phyloP scores from a whole-genome alignment of 2,329 filamentous ascomycete species.

The Hymenoscyphus infarciens region DNA sequence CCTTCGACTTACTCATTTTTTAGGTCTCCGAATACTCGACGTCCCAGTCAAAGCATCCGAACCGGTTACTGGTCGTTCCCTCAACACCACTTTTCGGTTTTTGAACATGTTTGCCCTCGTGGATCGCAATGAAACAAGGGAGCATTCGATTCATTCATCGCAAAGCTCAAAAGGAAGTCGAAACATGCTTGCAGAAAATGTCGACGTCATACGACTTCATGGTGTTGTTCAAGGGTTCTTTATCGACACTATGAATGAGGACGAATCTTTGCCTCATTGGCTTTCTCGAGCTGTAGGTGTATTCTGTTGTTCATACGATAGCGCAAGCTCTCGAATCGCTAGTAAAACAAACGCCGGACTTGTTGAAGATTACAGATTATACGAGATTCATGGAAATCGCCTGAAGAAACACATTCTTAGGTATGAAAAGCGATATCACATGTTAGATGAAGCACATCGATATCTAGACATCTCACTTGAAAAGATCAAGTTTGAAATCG shows the following conservation, averaged over 20 bases:
- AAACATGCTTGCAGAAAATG: conserved; percentile 42
- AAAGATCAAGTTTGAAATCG: conserved; percentile 42
- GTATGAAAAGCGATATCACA: conserved; percentile 36
- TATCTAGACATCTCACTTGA: conserved; percentile 39
- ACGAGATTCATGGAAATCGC: conserved; percentile 48
- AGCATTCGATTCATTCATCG: conserved; percentile 34
- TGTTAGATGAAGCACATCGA: conserved; percentile 32
- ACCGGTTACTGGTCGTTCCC: conserved; percentile 25
- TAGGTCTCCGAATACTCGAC: conserved; percentile 45
- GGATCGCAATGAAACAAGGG: conserved; percentile 43
- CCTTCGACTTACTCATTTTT: conserved; percentile 2
- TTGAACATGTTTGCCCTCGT: conserved; percentile 51
- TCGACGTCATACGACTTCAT: conserved; percentile 50
- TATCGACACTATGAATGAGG: conserved; percentile 42
- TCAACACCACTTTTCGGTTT: conserved; percentile 47
- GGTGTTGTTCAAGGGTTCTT: conserved; percentile 53
- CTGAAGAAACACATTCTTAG: conserved; percentile 43
- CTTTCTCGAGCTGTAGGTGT: conserved; percentile 46
- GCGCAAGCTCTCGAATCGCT: conserved; percentile 44
- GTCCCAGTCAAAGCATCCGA: conserved; percentile 47
- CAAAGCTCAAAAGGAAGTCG: conserved; percentile 38
- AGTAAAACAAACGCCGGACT: conserved; percentile 42
- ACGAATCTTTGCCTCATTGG: conserved; percentile 45
- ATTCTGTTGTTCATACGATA: conserved; percentile 48
- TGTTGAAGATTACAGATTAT: conserved; percentile 51